These are phyloP conservation scores for Gossypium ekmanianum DNA, from an alignment of 345 rosid species.

Conservation along the genomic window DNA sequence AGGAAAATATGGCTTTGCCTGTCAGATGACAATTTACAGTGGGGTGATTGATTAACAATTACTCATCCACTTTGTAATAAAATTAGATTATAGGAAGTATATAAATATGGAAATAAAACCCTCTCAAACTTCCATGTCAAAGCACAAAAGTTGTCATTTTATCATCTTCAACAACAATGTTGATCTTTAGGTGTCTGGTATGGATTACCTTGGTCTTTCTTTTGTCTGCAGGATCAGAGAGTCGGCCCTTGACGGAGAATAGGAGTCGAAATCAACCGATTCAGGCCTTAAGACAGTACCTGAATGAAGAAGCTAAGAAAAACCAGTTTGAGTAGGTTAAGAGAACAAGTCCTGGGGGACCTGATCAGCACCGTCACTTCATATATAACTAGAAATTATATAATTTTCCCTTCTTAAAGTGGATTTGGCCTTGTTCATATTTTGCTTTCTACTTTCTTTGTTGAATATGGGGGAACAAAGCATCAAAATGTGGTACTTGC, in stretches of 20 bases:
- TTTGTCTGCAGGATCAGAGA: conserved; percentile 12
- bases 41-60: too few species aligned
- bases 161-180: not conserved
- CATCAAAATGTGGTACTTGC: not conserved
- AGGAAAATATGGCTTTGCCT: not conserved
- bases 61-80: not conserved
- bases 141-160: not conserved
- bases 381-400: conserved; percentile 9
- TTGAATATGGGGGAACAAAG: not conserved
- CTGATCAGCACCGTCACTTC: conserved; percentile 45
- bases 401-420: not conserved
- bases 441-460: not conserved
- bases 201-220: conserved; percentile 15
- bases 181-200: not conserved
- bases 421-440: not conserved
- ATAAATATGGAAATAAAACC: not conserved
- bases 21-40: conserved; percentile 8
- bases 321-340: not conserved
- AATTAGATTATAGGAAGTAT: not conserved
- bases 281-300: conserved; percentile 4
- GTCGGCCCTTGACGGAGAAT: conserved; percentile 17
- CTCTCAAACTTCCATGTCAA: not conserved
- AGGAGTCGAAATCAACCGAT: conserved; percentile 19
- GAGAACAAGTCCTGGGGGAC: conserved; percentile 44
- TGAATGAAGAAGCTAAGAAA: conserved; percentile 20